Base-by-base conservation (phyloP, 345 rosid species). In the Streptanthus diversifolius region DNA sequence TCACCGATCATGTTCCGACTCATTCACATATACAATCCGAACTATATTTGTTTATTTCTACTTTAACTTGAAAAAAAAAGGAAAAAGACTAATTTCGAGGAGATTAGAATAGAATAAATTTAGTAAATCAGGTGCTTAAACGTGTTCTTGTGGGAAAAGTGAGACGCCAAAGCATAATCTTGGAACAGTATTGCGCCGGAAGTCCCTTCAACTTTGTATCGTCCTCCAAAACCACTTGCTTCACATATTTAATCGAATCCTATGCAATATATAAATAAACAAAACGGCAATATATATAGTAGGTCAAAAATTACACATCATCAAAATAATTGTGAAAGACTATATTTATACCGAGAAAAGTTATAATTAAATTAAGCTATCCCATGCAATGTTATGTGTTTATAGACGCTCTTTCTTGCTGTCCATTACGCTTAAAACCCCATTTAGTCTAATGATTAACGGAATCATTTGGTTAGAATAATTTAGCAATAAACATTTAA, bases 171-270 rank as follows among this genome's bases (percentile, higher is more conserved):
- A 90, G 84, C 97, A 90, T 79, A 79, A 93, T 77, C 78, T 83
- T 93, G 7, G 96, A 90, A 83, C 98, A 93, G 19, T 87, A 85
- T 66, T 85, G 83, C 7, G 78, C 60, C 22, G 96, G 86, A 67
- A 90, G 84, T 45, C 98, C 96, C 67, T 88, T 87, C 36, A 89
- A 62, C 72, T 91, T 88, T 3, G 85, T 80, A 79, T 93, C 96
- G 21, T 88, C 97, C 73, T 90, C 98, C 45, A 87, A 68, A 9
- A 90, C 89, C 21, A 81, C 90, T 83, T 93, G 80, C 56, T 90
- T 90, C 77, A 93, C 93, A 36, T 89, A 90, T 45, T 90, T 89
- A 30, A 91, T 84, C 27, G 98, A 89, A 79, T 90, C 86, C 97
- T 93, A 80, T 66, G 17, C n/a, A 0, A 0, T 0, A 1, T 8